Evolutionary conservation across 352 stramenopile species (phyloP), one percentile per base, ranked within the genome.

Genomic region (Pythium pyrilobum): DNA sequence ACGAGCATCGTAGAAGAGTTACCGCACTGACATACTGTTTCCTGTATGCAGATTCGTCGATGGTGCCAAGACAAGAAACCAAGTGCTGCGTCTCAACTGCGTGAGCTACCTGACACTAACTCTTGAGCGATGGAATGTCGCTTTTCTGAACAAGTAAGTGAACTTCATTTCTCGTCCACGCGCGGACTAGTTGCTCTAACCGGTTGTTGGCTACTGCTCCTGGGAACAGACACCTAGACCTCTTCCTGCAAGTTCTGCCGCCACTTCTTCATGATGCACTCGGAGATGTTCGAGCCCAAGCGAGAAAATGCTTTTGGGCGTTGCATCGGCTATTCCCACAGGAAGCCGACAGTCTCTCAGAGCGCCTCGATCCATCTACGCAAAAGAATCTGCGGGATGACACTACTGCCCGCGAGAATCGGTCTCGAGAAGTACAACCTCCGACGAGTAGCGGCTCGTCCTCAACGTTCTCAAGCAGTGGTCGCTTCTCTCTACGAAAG

Each of bases 221-320:
- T 18, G 5, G 25, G 44, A 56, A 9, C 28, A 92, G 79, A 43
- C 69, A 88, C 47, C 52, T 71, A 13, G 77, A 87, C 29, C 41
- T 81, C 16, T 81, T 89, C 56, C 49, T 82, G 27, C 52, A 72
- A 4, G 74, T 89, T 24, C 43, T 93, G 20, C 83, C 83, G 1
- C 38, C 56, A 1, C 48, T 92, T 37, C 52, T 94, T 13, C 75
- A 76, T 29, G 83, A 94, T 37, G 83, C 83, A 6, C 54, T 89
- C 5, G 70, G 58, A 11, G 81, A 94, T 45, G 83, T 92, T n/a
- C 81, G 83, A 6, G 74, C 75, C 5, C 74, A 88, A 40, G 76
- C 81, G 25, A 71, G 83, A 53, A 89, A 89, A 43, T 92, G 78
- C 31, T 94, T 80, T 45, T 94, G 83, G 83, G 71, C 77, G 13